Conservation (phyloP, 192 early-diverging fungal genomes). For the Coemansia sp. region DNA sequence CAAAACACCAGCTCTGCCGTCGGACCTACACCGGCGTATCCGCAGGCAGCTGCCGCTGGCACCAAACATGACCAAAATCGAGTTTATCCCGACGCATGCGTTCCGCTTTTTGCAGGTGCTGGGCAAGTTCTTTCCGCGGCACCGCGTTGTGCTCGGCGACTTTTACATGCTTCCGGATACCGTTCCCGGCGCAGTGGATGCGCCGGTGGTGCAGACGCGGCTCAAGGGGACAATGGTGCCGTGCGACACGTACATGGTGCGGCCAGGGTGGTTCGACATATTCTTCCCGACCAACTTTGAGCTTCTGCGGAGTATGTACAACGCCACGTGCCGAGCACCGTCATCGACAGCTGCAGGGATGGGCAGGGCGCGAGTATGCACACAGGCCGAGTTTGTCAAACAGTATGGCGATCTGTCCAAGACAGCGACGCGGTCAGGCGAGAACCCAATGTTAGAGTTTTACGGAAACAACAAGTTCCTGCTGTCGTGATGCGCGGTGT, state of each 20-base stretch:
- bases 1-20: conserved; percentile 62
- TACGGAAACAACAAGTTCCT: conserved; percentile 86
- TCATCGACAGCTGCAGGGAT: conserved; percentile 9
- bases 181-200: conserved; percentile 69
- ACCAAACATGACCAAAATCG: conserved; percentile 78
- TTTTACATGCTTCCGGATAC: conserved; percentile 85
- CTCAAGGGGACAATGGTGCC: conserved; percentile 89
- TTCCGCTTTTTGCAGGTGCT: conserved; percentile 74
- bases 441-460: conserved; percentile 93
- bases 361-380: conserved; percentile 51
- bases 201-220: conserved; percentile 94
- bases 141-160: conserved; percentile 85
- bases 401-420: conserved; percentile 71
- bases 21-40: conserved; percentile 53
- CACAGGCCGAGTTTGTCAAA: conserved; percentile 78
- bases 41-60: conserved; percentile 73
- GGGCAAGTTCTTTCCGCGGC: conserved; percentile 78
- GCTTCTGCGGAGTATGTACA: conserved; percentile 75
- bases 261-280: conserved; percentile 98
- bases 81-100: conserved; percentile 89
- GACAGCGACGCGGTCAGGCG: conserved; percentile 80
- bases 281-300: conserved; percentile 99
- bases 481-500: conserved; percentile 30
- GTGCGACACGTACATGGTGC: conserved; percentile 93
- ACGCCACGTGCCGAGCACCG: conserved; percentile 56